Evolutionary conservation across 1,284 basidiomycete species (phyloP), one percentile per base, ranked within the genome.

Genomic region (Cryptococcus floricola): DNA sequence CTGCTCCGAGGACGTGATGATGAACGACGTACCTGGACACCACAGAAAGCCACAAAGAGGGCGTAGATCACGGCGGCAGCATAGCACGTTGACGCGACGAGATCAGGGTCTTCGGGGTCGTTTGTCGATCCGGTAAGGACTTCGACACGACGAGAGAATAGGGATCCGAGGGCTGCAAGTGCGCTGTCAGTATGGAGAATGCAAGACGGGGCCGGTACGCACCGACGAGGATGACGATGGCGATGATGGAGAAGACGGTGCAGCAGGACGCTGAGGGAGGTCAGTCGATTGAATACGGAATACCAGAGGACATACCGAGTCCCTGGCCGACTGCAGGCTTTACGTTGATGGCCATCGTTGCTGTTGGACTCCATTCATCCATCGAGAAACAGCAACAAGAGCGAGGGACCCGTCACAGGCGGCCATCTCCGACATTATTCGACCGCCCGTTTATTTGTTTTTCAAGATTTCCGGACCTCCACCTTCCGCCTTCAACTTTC

Each of bases 181-280:
- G 18, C 38, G 5, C n/a, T 16, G 16, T 38, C 19, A 51, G 5
- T 27, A 28, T 31, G 19, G 23, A 7, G 41, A 42, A 42, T 42
- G 41, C 2, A 13, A 42, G 16, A 49, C 27, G 34, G 27, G 38
- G 23, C 23, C 28, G 10, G 18, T 13, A 69, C 76, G 31, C 53
- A 77, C 75, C 77, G 44, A 77, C 60, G 34, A 82, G 76, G 60
- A 81, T 80, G 59, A 81, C 64, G 25, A 80, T 77, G n/a, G 80
- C 81, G 48, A 82, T 80, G 45, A 79, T 57, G 10, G 78, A 80
- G 48, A 83, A 72, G 50, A 82, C 72, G 39, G 80, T 80, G 63
- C 81, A 83, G 74, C 80, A 81, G 49, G 75, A 74, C 27, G 81
- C 81, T 82, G 61, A 23, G 19, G 42, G 27, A 39, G 18, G 38